A percentile compares a stretch with the other conserved stretches of the same genome.
Evolutionary conservation across 805 yeast genomes (phyloP).

Genomic region (Nakazawaea populi): DNA sequence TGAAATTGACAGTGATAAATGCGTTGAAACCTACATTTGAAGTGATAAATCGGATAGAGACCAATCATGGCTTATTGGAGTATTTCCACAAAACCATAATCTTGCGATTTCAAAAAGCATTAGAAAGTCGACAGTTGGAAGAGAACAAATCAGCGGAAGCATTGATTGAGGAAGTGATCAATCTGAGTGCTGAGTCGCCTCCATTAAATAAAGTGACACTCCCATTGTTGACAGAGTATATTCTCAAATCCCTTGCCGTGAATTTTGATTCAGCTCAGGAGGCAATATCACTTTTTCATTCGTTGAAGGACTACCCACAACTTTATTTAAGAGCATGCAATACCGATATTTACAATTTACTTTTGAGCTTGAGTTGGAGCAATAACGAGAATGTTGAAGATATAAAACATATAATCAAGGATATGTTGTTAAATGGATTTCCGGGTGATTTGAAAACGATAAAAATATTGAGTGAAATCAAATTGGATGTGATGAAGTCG

Average conservation of each 20-base stretch:
- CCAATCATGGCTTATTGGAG: neutral
- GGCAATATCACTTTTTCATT: conserved; percentile 6
- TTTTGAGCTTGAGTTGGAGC: conserved; percentile 4
- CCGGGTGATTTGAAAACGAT: conserved; percentile 9
- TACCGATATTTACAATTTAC: conserved; percentile 7
- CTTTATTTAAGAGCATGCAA: conserved; percentile 6
- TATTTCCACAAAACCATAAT: neutral
- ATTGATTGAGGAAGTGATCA: neutral
- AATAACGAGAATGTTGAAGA: conserved; percentile 4
- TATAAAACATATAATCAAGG: conserved; percentile 1
- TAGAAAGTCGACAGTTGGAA: neutral
- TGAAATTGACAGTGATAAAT: conserved; percentile 3
- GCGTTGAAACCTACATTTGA: conserved; percentile 3
- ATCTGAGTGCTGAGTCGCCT: neutral
- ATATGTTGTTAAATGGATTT: conserved; percentile 10
- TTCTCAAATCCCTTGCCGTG: neutral
- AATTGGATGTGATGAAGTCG: conserved; percentile 2
- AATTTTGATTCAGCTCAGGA: conserved; percentile 5
- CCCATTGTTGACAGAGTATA: conserved; percentile 8
- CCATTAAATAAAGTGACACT: conserved; percentile 3
- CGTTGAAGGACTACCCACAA: conserved; percentile 2
- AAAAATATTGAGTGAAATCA: conserved; percentile 3
- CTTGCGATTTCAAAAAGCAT: neutral
- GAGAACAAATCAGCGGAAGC: neutral
- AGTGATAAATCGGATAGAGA: neutral